phyloP scores from a whole-genome alignment of 169 alveolate genomes.

The Plasmodium sp. region DNA sequence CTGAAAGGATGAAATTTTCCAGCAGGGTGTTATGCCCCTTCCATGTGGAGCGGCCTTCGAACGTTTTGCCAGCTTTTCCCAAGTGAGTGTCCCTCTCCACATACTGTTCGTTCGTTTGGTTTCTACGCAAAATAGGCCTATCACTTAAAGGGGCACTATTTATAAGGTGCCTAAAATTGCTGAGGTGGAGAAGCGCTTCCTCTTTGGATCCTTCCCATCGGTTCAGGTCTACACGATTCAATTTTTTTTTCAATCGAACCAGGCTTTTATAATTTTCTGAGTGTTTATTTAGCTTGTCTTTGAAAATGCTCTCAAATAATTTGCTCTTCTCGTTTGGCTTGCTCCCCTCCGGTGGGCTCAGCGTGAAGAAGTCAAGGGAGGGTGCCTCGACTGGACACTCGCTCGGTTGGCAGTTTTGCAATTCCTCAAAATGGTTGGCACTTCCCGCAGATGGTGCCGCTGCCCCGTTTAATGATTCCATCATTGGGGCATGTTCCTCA shows the following conservation, averaged over 20 bases:
- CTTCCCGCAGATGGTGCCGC: background rate
- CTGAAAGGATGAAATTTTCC: conserved; percentile 8
- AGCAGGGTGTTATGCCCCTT: background rate
- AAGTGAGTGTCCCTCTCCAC: background rate
- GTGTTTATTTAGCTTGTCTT: conserved; percentile 31
- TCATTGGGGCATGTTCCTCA: background rate
- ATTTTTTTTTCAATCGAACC: conserved; percentile 13
- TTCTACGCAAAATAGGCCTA: background rate
- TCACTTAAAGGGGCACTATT: background rate
- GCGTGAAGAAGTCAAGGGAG: conserved; percentile 10
- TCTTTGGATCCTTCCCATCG: conserved; percentile 3
- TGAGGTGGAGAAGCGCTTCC: conserved; percentile 9
- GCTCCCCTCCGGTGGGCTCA: background rate
- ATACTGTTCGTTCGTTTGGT: background rate
- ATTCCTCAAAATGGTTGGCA: background rate
- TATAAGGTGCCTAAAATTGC: conserved; percentile 3
- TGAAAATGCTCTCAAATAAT: conserved; percentile 27
- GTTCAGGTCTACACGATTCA: background rate
- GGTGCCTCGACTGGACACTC: background rate
- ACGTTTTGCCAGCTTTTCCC: background rate
- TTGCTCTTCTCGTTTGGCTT: background rate
- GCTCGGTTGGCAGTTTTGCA: background rate
- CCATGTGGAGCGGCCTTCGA: background rate
- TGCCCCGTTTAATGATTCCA: background rate
- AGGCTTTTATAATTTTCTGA: conserved; percentile 43